Evolutionary conservation across 352 stramenopile genomes (phyloP), one percentile per base, ranked within the genome.

Genomic region (Globisporangium takayamanum): DNA sequence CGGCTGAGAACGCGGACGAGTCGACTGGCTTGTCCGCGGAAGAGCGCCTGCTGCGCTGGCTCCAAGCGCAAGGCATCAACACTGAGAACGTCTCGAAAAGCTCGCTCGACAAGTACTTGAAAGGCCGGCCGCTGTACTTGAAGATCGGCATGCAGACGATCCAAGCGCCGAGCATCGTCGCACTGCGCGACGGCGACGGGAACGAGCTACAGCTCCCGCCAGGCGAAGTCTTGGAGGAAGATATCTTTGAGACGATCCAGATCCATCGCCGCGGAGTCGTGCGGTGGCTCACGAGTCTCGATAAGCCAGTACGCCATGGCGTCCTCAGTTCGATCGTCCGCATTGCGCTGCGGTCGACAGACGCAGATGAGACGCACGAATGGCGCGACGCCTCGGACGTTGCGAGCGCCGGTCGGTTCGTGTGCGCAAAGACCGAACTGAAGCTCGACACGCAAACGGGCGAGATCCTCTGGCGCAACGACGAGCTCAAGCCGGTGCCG

Each of bases 381-480:
- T 92, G 83, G 76, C 70, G 72, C 11, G 76, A 94, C 69, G 83
- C 80, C 26, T 52, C 61, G 8, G 65, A 70, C 30, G 67, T 88
- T 3, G 70, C 71, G 44, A 73, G 84, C 36, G 59, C 67, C 18
- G 88, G 88, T 44, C 74, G 87, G 53, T 96, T 85, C 52, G 66
- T 66, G 14, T 95, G 87, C 52, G 60, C 56, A 36, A 78, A 79
- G 52, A 89, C 89, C 33, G 84, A 96, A 50, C 66, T 96, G 50
- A 94, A 93, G 55, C 50, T 96, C 8, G 85, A 96, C 55, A 76
- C 82, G 1, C 87, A 96, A 62, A 93, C 82, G 2, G 87, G 83
- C 28, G 85, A 96, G 53, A 94, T 96, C 62, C 59, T 96, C 51
- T 96, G 88, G 88, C 79, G 88, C 60, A 96, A 96, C 57, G 88